Evolutionary conservation across 768 basidiomycete species (phyloP).

Genomic region (Kwoniella mangroviensis): DNA sequence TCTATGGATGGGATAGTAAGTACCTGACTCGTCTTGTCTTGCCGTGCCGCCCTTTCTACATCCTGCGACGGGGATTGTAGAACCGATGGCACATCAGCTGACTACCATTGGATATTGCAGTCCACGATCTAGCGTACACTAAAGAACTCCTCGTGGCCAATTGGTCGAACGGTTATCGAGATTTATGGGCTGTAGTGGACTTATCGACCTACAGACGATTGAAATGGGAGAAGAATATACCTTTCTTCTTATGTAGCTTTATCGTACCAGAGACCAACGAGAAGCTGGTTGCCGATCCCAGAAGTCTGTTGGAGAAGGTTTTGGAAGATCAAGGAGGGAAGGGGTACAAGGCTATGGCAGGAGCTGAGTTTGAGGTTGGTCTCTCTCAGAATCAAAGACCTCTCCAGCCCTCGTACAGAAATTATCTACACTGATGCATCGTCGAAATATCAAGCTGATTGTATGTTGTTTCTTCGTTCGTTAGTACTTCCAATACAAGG

Average conservation of each 20-base stretch:
- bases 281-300: constrained; percentile 82
- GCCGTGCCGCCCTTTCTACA: too few relatives aligned
- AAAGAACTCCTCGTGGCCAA: constrained; percentile 89
- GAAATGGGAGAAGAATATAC: constrained; percentile 87
- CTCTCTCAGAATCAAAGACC: too few relatives aligned
- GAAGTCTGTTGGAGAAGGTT: constrained; percentile 73
- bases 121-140: constrained; percentile 84
- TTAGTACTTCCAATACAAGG: constrained; percentile 61
- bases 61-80: too few relatives aligned
- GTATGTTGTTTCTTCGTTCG: too few relatives aligned
- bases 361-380: constrained; percentile 88
- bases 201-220: constrained; percentile 84
- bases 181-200: constrained; percentile 84
- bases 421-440: neutral
- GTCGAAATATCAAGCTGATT: too few relatives aligned
- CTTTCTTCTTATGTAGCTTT: constrained; percentile 92
- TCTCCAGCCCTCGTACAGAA: too few relatives aligned
- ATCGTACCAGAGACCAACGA: constrained; percentile 80
- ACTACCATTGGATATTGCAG: constrained; percentile 60
- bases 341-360: constrained; percentile 70
- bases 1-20: constrained; percentile 64
- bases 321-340: constrained; percentile 62
- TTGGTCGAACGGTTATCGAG: constrained; percentile 86
- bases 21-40: neutral
- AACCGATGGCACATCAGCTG: neutral